phyloP scores from a whole-genome alignment of 2,329 filamentous ascomycete genomes.

The Aspergillus sp. region DNA sequence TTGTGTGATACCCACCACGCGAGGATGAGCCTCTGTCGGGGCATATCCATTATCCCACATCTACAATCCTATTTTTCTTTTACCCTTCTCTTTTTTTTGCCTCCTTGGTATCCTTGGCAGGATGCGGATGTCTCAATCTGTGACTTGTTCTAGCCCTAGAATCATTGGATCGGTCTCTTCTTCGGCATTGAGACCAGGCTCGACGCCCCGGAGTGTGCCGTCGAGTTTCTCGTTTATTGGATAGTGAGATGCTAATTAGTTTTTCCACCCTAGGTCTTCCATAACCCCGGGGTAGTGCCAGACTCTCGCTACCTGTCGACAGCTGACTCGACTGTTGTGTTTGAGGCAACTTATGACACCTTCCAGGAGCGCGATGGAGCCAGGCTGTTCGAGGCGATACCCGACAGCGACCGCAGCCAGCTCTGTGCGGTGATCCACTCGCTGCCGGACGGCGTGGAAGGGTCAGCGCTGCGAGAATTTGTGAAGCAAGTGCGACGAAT shows the following conservation, averaged over 20 bases:
- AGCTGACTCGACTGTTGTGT: slow-evolving; percentile 48
- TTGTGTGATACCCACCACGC: slow-evolving; percentile 10
- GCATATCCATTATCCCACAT: slow-evolving; percentile 1
- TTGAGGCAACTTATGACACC: slow-evolving; percentile 44
- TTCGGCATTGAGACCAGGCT: background rate
- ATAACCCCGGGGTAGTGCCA: slow-evolving; percentile 49
- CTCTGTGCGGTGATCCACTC: slow-evolving; percentile 42
- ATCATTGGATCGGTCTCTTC: slow-evolving; percentile 1
- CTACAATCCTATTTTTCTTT: background rate
- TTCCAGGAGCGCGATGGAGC: slow-evolving; percentile 36
- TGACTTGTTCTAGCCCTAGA: slow-evolving; percentile 1
- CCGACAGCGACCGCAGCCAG: slow-evolving; percentile 31
- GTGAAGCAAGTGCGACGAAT: slow-evolving; percentile 36
- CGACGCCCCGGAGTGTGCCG: no score
- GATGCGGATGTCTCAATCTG: background rate
- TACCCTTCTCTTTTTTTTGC: no score
- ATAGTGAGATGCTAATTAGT: slow-evolving; percentile 19
- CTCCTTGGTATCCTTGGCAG: background rate
- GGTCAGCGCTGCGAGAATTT: slow-evolving; percentile 30
- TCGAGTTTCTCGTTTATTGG: background rate
- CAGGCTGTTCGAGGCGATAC: slow-evolving; percentile 33
- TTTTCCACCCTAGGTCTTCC: slow-evolving; percentile 36
- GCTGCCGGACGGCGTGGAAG: slow-evolving; percentile 33
- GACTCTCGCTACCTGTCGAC: slow-evolving; percentile 41
- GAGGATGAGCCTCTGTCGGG: background rate